Evolutionary conservation across 2,329 filamentous ascomycete species (phyloP), one percentile per base, ranked within the genome.

Genomic region (Capronia americana): DNA sequence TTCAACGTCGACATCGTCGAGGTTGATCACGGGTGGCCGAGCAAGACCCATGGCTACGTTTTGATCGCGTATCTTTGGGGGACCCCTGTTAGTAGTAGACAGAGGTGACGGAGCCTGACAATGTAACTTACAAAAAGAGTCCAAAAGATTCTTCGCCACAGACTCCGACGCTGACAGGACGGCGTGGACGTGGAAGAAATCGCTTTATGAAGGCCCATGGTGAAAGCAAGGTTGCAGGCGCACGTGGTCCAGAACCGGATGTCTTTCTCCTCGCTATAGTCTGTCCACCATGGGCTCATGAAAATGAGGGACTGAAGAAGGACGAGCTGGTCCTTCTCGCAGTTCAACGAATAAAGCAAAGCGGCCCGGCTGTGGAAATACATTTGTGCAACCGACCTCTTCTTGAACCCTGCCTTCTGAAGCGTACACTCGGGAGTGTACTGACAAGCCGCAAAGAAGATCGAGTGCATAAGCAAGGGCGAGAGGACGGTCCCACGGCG

Each of bases 181-280:
- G 38, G 17, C 2, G 38, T 8, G 11, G 38, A 41, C 5, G 38
- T 41, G 14, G 38, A 41, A 23, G 53, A 30, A 4, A 56, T 34
- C 11, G 53, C 53, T 20, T 56, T 56, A 14, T 56, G 53, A 10
- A 56, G 53, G n/a, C 53, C 53, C 17, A 56, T 56, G 53, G 28
- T 12, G 10, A 56, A 34, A 12, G 53, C 53, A 12, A 56, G 30
- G 53, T 56, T 56, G 28, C 28, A 23, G 7, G 53, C 53, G 23
- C 53, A 56, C 28, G 53, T 34, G 17, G 34, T 56, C 53, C 53
- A 56, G 17, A 34, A 56, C 23, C 34, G 30, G 17, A 34, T 56
- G 10, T 34, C 53, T 34, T 56, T 56, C 23, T 56, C 53, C 30
- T 56, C 53, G 28, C 53, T 56, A 14, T 34, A 56, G 28, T 56